These are phyloP conservation scores for Kwoniella newhampshirensis DNA, from an alignment of 768 basidiomycete genomes.

Conservation along the genomic window DNA sequence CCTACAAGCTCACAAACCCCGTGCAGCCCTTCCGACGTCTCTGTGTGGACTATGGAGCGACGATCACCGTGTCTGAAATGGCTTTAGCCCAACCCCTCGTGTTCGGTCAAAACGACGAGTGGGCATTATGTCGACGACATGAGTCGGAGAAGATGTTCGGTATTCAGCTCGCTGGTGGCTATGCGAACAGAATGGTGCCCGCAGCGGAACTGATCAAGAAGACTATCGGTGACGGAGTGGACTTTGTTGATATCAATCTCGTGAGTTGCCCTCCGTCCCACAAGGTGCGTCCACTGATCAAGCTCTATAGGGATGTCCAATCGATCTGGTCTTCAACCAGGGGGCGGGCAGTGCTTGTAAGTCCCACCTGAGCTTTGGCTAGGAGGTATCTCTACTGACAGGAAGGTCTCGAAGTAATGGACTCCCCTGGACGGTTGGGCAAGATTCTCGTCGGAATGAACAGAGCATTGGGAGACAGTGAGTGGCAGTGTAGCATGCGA, in stretches of 20 bases:
- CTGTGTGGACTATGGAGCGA: conserved; percentile 80
- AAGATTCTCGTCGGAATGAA: conserved; percentile 90
- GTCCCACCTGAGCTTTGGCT: conserved; percentile 48
- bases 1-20: not conserved
- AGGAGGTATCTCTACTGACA: not conserved
- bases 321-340: conserved; percentile 88
- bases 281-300: not conserved
- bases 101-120: conserved; percentile 84
- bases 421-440: conserved; percentile 75
- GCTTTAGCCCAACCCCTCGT: conserved; percentile 89
- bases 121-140: conserved; percentile 87
- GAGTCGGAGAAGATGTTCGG: conserved; percentile 85
- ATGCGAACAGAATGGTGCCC: conserved; percentile 69
- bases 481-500: conserved; percentile 8
- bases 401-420: conserved; percentile 65
- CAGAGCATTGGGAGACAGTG: conserved; percentile 73
- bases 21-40: conserved; percentile 87
- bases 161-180: conserved; percentile 87
- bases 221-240: conserved; percentile 66
- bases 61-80: conserved; percentile 97
- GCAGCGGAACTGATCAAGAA: conserved; percentile 77
- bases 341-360: conserved; percentile 85
- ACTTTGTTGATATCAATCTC: conserved; percentile 87
- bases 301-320: conserved; percentile 80
- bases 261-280: conserved; percentile 11